Percentiles rank a stretch among this genome's conserved stretches.
Evolutionary conservation across 2,329 filamentous ascomycete genomes (phyloP).

Genomic region (Xylariaceae sp.): DNA sequence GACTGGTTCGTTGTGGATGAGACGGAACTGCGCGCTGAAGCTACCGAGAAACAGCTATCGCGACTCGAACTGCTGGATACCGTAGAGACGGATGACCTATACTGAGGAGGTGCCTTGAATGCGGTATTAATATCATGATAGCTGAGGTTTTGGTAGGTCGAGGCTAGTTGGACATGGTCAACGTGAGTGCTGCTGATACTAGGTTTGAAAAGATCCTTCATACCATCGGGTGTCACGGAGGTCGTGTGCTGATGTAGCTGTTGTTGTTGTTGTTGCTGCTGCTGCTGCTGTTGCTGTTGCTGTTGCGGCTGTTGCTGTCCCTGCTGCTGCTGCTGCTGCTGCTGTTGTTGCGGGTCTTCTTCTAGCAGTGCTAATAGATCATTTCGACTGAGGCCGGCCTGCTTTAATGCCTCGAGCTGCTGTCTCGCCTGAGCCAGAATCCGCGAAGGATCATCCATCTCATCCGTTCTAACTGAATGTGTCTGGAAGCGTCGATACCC

Average conservation of each 20-base stretch:
- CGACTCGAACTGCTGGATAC: slow-evolving; percentile 30
- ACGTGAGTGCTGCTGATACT: neutral
- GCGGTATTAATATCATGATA: slow-evolving; percentile 26
- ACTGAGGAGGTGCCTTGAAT: slow-evolving; percentile 21
- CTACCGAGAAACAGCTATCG: slow-evolving; percentile 31
- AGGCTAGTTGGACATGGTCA: slow-evolving; percentile 14
- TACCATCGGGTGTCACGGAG: slow-evolving; percentile 22
- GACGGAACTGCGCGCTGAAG: slow-evolving; percentile 29
- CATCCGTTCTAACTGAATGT: slow-evolving; percentile 1
- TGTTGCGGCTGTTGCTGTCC: slow-evolving; percentile 13
- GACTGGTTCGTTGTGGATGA: slow-evolving; percentile 24
- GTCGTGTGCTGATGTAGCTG: slow-evolving; percentile 9
- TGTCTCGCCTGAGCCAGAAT: slow-evolving; percentile 31
- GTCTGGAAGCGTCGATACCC: neutral
- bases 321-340: slow-evolving; percentile 11
- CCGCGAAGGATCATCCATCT: slow-evolving; percentile 31
- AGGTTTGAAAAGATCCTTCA: slow-evolving; percentile 4
- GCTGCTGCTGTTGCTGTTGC: slow-evolving; percentile 13
- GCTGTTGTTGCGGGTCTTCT: slow-evolving; percentile 22
- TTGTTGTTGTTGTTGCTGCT: slow-evolving; percentile 16
- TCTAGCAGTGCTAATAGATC: slow-evolving; percentile 28
- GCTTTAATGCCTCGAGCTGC: slow-evolving; percentile 32
- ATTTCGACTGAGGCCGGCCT: slow-evolving; percentile 31
- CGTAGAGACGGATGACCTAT: slow-evolving; percentile 30
- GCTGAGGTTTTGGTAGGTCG: slow-evolving; percentile 26